A percentile compares a stretch with the other conserved stretches of the same genome.
These are phyloP conservation scores for Fusarium lateritium DNA, from an alignment of 2,329 filamentous ascomycete species.

Conservation along the genomic window DNA sequence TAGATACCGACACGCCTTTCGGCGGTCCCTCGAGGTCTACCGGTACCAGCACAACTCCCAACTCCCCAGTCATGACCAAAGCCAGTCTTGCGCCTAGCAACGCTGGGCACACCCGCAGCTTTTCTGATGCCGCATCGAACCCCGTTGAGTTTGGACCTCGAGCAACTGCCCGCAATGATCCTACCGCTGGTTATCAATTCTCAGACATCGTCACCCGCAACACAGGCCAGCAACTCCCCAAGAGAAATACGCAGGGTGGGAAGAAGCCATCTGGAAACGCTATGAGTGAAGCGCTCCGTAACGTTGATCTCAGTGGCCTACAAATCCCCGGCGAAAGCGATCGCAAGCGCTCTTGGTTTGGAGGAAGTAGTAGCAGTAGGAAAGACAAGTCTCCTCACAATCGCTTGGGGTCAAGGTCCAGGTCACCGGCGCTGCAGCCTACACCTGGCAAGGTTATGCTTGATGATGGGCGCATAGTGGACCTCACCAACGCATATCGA, in stretches of 20 bases:
- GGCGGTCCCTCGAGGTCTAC: constrained; percentile 41
- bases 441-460: constrained; percentile 63
- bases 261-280: constrained; percentile 54
- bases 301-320: constrained; percentile 65
- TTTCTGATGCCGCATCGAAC: constrained; percentile 67
- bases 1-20: constrained; percentile 62
- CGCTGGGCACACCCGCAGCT: constrained; percentile 60
- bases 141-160: constrained; percentile 63
- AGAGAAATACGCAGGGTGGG: constrained; percentile 64
- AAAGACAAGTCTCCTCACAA: constrained; percentile 69
- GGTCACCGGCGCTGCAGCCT: constrained; percentile 54
- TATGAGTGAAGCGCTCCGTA: constrained; percentile 69
- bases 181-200: constrained; percentile 72
- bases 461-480: constrained; percentile 73
- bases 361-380: constrained; percentile 56
- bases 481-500: constrained; percentile 79
- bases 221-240: constrained; percentile 64
- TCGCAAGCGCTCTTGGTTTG: constrained; percentile 58
- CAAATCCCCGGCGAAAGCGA: constrained; percentile 63
- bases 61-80: constrained; percentile 50
- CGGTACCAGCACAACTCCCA: constrained; percentile 54
- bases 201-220: constrained; percentile 69
- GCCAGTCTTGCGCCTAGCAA: constrained; percentile 41
- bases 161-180: constrained; percentile 54
- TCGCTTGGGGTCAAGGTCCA: constrained; percentile 60